Base-by-base conservation (phyloP, 805 yeast species). In the Wickerhamomyces hampshirensis region DNA sequence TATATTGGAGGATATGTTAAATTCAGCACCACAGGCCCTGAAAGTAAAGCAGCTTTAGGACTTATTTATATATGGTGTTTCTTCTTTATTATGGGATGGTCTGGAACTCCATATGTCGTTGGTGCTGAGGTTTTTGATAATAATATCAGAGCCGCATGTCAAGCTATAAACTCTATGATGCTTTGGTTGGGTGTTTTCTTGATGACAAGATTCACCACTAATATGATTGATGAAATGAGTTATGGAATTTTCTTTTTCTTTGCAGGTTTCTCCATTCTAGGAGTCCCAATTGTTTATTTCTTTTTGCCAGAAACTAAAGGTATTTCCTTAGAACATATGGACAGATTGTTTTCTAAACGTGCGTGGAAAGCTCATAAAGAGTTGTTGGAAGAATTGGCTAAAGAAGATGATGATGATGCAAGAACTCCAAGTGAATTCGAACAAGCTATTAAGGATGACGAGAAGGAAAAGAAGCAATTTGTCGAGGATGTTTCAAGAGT, bases 151-250 rank as follows among this genome's bases (percentile, higher is more conserved):
- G 68, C 65, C 14, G 60, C 64, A 5, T 66, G 68, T 18, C 71
- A 63, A 49, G 65, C 70, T 23, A 58, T 69, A 36, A 70, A 69
- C 41, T 67, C 73, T 0, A 60, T 69, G 29, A 56, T 68, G 21
- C 62, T 67, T 33, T 70, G 77, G 77, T 62, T 69, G 42, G 67
- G 73, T 63, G 71, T 69, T 6, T 71, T 71, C 46, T 59, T 71
- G 34, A 62, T 69, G 57, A 71, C 71, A 6, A 60, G 71, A 41
- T 65, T 63, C 42, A 66, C 73, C 6, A 65, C 67, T 16, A 51
- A 69, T 38, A 71, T 71, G 58, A 59, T 71, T 28, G 52, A 55
- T 13, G 51, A 58, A 9, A 68, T 71, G 57, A 58, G 62, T 5
- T 71, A 60, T 44, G 72, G 72, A 16, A 59, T 67, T 19, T 70